Evolutionary conservation across 2,329 filamentous ascomycete species (phyloP).

Genomic region (Xylaria sp.): DNA sequence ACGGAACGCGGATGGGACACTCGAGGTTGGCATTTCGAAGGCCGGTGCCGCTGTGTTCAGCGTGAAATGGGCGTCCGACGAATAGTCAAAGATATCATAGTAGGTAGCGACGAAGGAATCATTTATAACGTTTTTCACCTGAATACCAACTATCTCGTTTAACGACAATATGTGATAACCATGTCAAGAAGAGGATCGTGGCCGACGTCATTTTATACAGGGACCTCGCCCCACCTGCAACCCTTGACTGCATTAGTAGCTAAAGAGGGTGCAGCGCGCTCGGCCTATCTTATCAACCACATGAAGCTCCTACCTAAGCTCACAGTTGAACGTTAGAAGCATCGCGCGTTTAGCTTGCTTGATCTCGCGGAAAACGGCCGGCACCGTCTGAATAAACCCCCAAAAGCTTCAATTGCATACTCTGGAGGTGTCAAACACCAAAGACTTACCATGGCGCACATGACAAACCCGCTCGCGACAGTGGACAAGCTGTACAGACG

Average conservation of each 20-base stretch:
- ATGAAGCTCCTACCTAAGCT: background rate
- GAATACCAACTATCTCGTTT: background rate
- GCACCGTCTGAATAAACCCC: background rate
- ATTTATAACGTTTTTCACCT: background rate
- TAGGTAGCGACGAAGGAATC: background rate
- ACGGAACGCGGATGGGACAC: slow-evolving; percentile 44
- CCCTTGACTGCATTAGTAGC: background rate
- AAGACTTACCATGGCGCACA: slow-evolving; percentile 58
- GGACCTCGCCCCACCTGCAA: background rate
- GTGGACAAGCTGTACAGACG: slow-evolving; percentile 69
- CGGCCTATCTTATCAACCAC: too few relatives aligned
- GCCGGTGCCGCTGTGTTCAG: slow-evolving; percentile 50
- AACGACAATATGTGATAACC: background rate
- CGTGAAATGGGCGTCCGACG: slow-evolving; percentile 41
- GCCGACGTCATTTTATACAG: slow-evolving; percentile 7
- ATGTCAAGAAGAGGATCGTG: too few relatives aligned
- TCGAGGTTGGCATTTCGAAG: slow-evolving; percentile 53
- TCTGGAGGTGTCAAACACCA: background rate
- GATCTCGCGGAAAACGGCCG: background rate
- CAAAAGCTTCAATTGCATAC: background rate
- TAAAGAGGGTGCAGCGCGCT: slow-evolving; percentile 1
- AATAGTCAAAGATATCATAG: slow-evolving; percentile 24
- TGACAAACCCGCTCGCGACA: slow-evolving; percentile 75
- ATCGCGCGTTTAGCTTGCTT: background rate
- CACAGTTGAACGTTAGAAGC: background rate